A percentile compares a stretch with the other conserved stretches of the same genome.
phyloP scores from a whole-genome alignment of 257 asterid species.

The Solanum infundibuliforme region DNA sequence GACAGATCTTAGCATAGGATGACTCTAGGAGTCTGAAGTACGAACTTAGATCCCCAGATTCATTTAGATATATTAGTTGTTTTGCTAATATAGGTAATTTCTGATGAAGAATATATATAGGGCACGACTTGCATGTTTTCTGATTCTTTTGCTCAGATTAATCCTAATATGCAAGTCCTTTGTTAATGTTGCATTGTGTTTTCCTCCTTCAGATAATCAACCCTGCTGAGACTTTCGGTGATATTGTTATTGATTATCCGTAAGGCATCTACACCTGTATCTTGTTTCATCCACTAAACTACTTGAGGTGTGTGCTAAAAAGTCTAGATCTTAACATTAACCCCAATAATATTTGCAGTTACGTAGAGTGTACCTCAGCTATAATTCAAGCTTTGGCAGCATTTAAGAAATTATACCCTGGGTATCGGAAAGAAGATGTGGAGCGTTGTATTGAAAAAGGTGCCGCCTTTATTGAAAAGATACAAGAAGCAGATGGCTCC shows the following conservation, averaged over 20 bases:
- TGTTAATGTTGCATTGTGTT: conserved; percentile 4
- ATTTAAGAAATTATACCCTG: conserved; percentile 68
- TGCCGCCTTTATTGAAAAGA: conserved; percentile 55
- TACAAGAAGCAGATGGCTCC: conserved; percentile 81
- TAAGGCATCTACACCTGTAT: conserved; percentile 41
- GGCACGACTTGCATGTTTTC: background rate
- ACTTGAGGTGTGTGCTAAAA: background rate
- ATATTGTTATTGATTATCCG: conserved; percentile 95
- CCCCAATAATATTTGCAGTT: conserved; percentile 27
- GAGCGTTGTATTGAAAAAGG: conserved; percentile 50
- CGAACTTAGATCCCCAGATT: background rate
- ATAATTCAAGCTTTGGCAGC: conserved; percentile 70
- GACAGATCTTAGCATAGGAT: background rate
- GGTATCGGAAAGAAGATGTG: conserved; percentile 67
- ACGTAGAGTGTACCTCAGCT: conserved; percentile 95
- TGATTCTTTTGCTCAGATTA: background rate
- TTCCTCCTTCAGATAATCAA: conserved; percentile 60
- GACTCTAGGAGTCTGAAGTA: background rate
- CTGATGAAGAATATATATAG: background rate
- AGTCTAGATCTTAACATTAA: background rate
- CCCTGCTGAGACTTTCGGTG: conserved; percentile 98
- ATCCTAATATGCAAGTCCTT: background rate
- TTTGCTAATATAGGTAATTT: background rate
- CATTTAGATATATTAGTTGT: background rate
- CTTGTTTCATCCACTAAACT: background rate